Evolutionary conservation across 2,329 filamentous ascomycete genomes (phyloP).

Genomic region (Amesomyces nigricolor): DNA sequence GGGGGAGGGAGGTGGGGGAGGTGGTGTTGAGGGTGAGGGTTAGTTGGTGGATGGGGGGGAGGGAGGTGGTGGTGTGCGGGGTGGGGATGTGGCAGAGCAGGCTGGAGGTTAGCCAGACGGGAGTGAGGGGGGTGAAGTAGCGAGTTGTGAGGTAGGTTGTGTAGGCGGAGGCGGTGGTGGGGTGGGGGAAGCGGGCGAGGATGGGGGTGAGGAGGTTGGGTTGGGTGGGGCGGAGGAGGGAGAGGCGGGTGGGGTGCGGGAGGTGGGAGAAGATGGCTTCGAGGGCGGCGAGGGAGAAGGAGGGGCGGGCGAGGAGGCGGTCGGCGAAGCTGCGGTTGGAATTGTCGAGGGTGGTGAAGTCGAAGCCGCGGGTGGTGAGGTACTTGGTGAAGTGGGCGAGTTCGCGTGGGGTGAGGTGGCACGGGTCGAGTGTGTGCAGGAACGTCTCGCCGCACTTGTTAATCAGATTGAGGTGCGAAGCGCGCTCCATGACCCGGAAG

Average conservation of each 20-base stretch:
- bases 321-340: constrained; percentile 2
- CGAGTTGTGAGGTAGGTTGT: constrained; percentile 1
- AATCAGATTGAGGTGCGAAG: background rate
- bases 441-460: constrained; percentile 13
- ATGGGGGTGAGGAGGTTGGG: background rate
- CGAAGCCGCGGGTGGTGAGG: constrained; percentile 7
- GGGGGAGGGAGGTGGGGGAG: background rate
- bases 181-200: background rate
- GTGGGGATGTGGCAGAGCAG: background rate
- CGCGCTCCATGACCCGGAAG: constrained; percentile 3
- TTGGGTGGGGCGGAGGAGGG: background rate
- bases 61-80: background rate
- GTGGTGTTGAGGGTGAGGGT: background rate
- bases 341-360: constrained; percentile 6
- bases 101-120: background rate
- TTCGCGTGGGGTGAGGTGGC: background rate
- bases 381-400: constrained; percentile 5
- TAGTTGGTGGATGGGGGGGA: background rate
- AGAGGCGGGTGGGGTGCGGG: background rate
- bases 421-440: constrained; percentile 11
- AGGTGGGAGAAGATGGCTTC: background rate
- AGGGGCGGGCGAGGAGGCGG: background rate
- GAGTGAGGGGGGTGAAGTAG: background rate
- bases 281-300: constrained; percentile 4
- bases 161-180: background rate